Conservation (phyloP, 1,284 basidiomycete species). For the Thelephora terrestris region DNA sequence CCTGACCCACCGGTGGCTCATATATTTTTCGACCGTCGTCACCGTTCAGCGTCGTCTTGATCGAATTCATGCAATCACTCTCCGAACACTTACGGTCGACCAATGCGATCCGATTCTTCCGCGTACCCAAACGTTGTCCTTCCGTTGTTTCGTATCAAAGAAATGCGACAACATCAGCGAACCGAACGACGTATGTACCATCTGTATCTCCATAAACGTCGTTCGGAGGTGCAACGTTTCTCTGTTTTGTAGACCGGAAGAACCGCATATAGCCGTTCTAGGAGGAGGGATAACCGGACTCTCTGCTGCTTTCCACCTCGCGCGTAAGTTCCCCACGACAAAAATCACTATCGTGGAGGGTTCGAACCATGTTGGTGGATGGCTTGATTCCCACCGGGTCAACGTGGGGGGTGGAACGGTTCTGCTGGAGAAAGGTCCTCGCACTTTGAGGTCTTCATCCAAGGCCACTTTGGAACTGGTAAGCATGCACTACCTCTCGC, state of each 20-base stretch:
- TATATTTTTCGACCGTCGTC: too few species aligned
- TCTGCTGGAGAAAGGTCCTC: conserved; percentile 73
- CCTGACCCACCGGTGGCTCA: too few species aligned
- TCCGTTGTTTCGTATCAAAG: too few species aligned
- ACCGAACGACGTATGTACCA: too few species aligned
- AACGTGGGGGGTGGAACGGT: conserved; percentile 33
- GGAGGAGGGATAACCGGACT: conserved; percentile 81
- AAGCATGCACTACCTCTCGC: conserved; percentile 23
- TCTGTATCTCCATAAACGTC: too few species aligned
- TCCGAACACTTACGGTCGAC: too few species aligned
- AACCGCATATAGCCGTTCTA: conserved; percentile 49
- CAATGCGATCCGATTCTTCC: too few species aligned
- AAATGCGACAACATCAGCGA: too few species aligned
- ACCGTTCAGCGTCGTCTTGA: too few species aligned
- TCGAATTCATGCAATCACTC: too few species aligned
- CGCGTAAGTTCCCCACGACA: conserved; percentile 45
- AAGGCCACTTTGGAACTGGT: conserved; percentile 73
- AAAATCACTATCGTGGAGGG: conserved; percentile 66
- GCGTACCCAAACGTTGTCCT: too few species aligned
- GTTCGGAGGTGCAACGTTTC: background rate
- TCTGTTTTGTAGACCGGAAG: background rate
- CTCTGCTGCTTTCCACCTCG: conserved; percentile 70
- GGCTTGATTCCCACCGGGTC: conserved; percentile 65
- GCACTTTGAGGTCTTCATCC: conserved; percentile 71
- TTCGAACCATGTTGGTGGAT: conserved; percentile 65